Evolutionary conservation across 352 stramenopile genomes (phyloP).

Genomic region (Globisporangium cederbergense): DNA sequence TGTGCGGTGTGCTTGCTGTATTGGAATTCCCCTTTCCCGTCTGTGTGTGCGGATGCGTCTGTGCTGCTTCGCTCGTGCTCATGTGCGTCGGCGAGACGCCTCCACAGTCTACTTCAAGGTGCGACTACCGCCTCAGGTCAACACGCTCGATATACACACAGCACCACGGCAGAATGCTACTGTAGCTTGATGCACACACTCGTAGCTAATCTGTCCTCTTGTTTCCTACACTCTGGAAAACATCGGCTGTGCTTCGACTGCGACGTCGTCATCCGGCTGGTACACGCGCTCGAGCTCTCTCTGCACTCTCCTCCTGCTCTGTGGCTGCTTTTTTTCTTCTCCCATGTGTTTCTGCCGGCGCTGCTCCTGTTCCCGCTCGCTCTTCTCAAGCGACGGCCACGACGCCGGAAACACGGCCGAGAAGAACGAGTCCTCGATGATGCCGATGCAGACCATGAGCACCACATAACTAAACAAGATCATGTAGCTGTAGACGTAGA

Average conservation of each 20-base stretch:
- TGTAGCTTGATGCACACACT: no score
- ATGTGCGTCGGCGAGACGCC: no score
- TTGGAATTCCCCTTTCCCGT: no score
- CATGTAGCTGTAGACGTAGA: conserved; percentile 87
- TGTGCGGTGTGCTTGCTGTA: no score
- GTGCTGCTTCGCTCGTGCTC: no score
- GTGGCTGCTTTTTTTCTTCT: background rate
- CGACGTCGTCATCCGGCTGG: background rate
- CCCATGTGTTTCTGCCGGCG: background rate
- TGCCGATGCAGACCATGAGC: conserved; percentile 87
- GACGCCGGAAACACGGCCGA: conserved; percentile 66
- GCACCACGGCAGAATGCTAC: no score
- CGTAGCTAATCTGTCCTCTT: background rate
- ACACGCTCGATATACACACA: no score
- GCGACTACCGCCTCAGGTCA: no score
- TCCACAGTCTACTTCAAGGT: no score
- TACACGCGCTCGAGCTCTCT: conserved; percentile 3
- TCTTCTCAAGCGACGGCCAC: conserved; percentile 47
- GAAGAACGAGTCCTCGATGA: conserved; percentile 89
- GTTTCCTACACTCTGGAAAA: background rate
- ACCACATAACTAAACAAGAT: conserved; percentile 89
- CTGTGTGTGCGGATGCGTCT: no score
- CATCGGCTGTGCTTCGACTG: background rate
- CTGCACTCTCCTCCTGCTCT: background rate
- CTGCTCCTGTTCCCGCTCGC: conserved; percentile 16